Base-by-base conservation (phyloP, 2,329 filamentous ascomycete genomes). In the Xylariaceae sp. region DNA sequence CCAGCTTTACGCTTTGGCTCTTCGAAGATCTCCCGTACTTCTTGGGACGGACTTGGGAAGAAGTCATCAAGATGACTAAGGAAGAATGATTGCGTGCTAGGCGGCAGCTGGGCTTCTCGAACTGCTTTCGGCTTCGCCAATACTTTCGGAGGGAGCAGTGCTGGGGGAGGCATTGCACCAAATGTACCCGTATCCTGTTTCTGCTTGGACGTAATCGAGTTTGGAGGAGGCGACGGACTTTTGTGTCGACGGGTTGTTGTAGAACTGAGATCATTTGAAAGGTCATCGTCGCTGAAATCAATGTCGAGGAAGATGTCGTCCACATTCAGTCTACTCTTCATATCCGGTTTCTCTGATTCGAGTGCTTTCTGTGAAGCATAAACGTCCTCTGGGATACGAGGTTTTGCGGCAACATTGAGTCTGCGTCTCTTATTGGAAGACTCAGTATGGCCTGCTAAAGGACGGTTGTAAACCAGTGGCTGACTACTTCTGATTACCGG, bases 1-100 rank as follows among this genome's bases (percentile, higher is more conserved):
- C 9, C 3, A 15, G 51, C 7, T 11, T 52, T 47, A 48, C 55
- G 6, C 44, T 30, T 51, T 45, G 62, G 65, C 47, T 79, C 75
- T 37, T 79, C 77, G 1, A 74, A 68, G 2, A 86, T 70, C 67
- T 86, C 82, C 15, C 77, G 74, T 5, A 76, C 74, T 67, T 83
- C 79, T 65, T 86, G 83, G 0, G 81, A 83, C 0, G 80, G 75
- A n/a, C 77, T 80, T 0, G 81, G 81, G 50, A 84, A 80, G 61
- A 84, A 77, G 56, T 83, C 80, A 45, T 83, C 80, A 6, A 80
- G 66, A 60, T 82, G 75, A 47, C 69, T 66, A 35, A 76, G 70
- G 7, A 84, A 71, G n/a, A 84, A 82, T 7, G 77, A 73, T 61
- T 84, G 82, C 0, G 82, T 84, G 63, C 79, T 80, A 34, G 72